A percentile compares a stretch with the other conserved stretches of the same genome.
Conservation (phyloP, 306 rosid species). For the Pterocarpus santalinus region DNA sequence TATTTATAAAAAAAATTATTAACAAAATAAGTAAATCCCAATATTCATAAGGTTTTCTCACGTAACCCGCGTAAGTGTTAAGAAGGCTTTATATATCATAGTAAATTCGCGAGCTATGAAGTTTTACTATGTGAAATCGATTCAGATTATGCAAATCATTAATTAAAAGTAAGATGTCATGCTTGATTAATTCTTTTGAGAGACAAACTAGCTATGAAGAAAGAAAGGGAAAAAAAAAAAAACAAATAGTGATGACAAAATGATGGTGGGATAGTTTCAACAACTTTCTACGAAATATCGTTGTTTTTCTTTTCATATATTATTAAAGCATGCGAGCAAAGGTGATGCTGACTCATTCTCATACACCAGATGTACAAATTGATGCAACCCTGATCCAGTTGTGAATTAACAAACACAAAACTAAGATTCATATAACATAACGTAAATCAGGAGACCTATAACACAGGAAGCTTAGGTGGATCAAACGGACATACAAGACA, state of each 20-base stretch:
- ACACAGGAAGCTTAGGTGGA: constrained; percentile 32
- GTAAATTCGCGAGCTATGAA: neutral
- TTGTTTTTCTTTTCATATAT: no score
- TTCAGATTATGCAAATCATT: neutral
- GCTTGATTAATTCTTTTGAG: neutral
- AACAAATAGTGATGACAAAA: no score
- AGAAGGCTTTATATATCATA: neutral
- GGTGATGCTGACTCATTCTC: constrained; percentile 14
- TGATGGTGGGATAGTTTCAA: no score
- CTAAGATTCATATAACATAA: neutral
- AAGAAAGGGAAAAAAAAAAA: no score
- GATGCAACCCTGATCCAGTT: neutral
- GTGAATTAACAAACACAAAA: neutral
- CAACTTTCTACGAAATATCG: no score
- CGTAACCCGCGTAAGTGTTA: neutral
- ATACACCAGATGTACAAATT: constrained; percentile 8
- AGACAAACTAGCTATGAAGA: no score
- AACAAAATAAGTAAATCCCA: no score
- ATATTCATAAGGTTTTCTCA: neutral
- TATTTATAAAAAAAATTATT: no score
- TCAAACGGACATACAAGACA: neutral
- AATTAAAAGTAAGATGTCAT: neutral
- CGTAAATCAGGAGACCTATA: neutral
- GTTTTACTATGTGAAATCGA: neutral
- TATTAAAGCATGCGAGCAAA: no score